Percentiles rank a stretch among this genome's conserved stretches.
Evolutionary conservation across 2,329 filamentous ascomycete genomes (phyloP).

Genomic region (Ceratocystis eucalypticola): DNA sequence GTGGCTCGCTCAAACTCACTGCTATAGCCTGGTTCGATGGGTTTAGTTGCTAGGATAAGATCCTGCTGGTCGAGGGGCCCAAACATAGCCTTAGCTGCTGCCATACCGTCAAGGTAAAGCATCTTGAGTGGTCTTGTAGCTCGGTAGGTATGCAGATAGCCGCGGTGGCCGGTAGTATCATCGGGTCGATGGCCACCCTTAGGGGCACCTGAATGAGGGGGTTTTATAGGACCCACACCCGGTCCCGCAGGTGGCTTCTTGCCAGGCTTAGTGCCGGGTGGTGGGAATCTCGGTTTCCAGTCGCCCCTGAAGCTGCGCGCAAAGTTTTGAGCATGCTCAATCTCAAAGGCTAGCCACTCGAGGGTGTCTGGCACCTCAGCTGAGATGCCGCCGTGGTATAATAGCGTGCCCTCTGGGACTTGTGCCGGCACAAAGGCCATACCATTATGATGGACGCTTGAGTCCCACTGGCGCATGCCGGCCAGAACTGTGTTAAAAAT

Average conservation of each 20-base stretch:
- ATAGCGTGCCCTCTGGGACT: constrained; percentile 48
- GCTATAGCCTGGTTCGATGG: neutral
- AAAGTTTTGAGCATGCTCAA: constrained; percentile 58
- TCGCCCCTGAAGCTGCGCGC: constrained; percentile 28
- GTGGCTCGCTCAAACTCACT: constrained; percentile 39
- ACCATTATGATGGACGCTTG: constrained; percentile 60
- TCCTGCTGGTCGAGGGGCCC: constrained; percentile 59
- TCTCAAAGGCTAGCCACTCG: constrained; percentile 66
- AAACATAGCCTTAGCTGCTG: constrained; percentile 49
- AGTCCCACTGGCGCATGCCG: constrained; percentile 62
- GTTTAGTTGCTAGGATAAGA: constrained; percentile 38
- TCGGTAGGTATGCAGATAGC: constrained; percentile 55
- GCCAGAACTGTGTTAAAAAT: constrained; percentile 63
- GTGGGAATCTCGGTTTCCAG: constrained; percentile 11
- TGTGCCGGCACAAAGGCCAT: constrained; percentile 56
- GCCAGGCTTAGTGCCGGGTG: neutral
- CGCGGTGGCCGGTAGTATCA: constrained; percentile 25
- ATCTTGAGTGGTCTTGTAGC: constrained; percentile 44
- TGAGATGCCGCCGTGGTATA: constrained; percentile 50
- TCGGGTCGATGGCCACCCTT: constrained; percentile 18
- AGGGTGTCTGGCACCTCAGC: constrained; percentile 36
- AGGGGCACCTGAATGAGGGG: neutral
- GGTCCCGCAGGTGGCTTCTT: neutral
- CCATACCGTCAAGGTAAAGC: constrained; percentile 58
- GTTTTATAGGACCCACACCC: neutral